These are phyloP conservation scores for Cytauxzoon felis DNA, from an alignment of 169 alveolate genomes.

Conservation along the genomic window DNA sequence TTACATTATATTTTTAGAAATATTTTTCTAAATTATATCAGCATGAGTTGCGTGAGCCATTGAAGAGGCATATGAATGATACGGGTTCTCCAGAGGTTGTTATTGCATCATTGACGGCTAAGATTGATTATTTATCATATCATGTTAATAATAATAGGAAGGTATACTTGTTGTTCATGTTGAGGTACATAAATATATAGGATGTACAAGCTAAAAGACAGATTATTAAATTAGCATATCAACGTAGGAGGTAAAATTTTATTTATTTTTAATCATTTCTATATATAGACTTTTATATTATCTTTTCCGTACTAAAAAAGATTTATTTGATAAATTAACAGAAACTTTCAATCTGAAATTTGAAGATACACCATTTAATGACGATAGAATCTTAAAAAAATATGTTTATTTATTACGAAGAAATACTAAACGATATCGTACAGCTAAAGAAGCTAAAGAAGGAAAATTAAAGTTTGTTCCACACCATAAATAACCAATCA, in stretches of 20 bases:
- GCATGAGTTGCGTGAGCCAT: conserved; percentile 54
- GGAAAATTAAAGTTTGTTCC: not conserved
- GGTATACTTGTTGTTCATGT: not conserved
- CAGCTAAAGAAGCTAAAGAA: conserved; percentile 46
- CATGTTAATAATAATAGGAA: conserved; percentile 28
- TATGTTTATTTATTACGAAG: conserved; percentile 20
- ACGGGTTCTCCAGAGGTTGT: conserved; percentile 53
- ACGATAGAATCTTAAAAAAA: conserved; percentile 12
- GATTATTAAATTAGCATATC: conserved; percentile 16
- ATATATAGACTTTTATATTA: conserved; percentile 20
- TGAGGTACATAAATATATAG: not conserved
- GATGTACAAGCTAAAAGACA: conserved; percentile 52
- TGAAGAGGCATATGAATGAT: conserved; percentile 54
- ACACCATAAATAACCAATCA: too few relatives aligned
- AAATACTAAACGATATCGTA: conserved; percentile 39
- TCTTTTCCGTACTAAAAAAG: conserved; percentile 40
- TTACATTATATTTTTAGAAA: not conserved
- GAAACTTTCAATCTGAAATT: conserved; percentile 48
- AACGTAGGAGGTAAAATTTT: conserved; percentile 29
- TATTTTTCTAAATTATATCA: conserved; percentile 50
- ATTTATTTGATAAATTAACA: conserved; percentile 19
- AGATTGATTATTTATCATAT: conserved; percentile 33
- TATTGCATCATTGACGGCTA: conserved; percentile 56
- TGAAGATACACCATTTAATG: conserved; percentile 38
- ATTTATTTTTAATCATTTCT: not conserved